Evolutionary conservation across 208 protist genomes (phyloP).

Genomic region (Naegleria fowleri): DNA sequence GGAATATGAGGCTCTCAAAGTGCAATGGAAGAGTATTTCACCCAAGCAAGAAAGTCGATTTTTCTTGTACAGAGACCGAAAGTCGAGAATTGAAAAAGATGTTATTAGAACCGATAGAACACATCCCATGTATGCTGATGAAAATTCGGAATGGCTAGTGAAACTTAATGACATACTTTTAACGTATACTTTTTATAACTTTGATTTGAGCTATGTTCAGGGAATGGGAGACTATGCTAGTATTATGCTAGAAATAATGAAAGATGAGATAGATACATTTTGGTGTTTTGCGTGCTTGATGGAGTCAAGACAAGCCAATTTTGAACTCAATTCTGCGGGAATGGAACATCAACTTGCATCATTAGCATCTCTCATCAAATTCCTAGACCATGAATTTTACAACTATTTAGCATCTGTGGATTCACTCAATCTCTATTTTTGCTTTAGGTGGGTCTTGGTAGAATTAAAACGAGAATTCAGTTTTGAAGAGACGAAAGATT

Average conservation of each 20-base stretch:
- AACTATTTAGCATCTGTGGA: conserved; percentile 46
- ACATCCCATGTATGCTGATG: conserved; percentile 50
- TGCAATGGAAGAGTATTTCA: conserved; percentile 65
- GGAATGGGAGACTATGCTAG: conserved; percentile 73
- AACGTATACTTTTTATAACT: conserved; percentile 72
- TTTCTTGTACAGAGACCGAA: conserved; percentile 52
- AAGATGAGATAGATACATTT: conserved; percentile 51
- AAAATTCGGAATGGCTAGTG: conserved; percentile 50
- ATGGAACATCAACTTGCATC: conserved; percentile 54
- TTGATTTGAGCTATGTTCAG: conserved; percentile 80
- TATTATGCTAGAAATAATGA: conserved; percentile 52
- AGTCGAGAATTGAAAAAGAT: conserved; percentile 69
- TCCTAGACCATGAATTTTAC: conserved; percentile 60
- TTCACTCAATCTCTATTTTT: conserved; percentile 67
- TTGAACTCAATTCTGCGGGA: conserved; percentile 31
- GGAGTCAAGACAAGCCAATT: conserved; percentile 50
- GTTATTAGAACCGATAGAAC: conserved; percentile 68
- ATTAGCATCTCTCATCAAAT: conserved; percentile 51
- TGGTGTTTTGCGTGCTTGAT: conserved; percentile 55
- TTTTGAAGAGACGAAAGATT: conserved; percentile 55
- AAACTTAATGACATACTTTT: conserved; percentile 64
- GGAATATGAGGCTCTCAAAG: conserved; percentile 57
- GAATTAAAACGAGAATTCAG: conserved; percentile 71
- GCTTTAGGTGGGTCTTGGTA: conserved; percentile 74
- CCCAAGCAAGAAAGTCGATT: conserved; percentile 63